phyloP scores from a whole-genome alignment of 1,284 basidiomycete genomes.

The Sparassis latifolia region DNA sequence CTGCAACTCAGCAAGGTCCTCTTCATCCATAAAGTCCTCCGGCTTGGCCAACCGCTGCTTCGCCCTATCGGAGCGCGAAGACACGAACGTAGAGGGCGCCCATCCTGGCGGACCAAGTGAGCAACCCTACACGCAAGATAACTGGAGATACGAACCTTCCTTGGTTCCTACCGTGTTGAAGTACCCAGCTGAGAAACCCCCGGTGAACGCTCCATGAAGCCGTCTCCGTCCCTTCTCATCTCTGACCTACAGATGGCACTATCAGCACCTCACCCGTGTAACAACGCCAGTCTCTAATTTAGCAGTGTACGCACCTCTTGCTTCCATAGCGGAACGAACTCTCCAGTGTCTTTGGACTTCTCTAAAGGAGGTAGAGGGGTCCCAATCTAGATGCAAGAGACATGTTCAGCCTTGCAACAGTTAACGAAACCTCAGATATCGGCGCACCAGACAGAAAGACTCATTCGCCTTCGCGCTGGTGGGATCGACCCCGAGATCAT shows the following conservation, averaged over 20 bases:
- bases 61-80: constrained; percentile 72
- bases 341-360: constrained; percentile 83
- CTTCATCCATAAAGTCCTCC: constrained; percentile 99
- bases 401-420: not conserved
- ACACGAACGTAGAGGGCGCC: constrained; percentile 88
- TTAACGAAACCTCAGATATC: not conserved
- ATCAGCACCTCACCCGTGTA: not conserved
- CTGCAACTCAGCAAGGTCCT: constrained; percentile 81
- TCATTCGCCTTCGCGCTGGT: constrained; percentile 70
- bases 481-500: constrained; percentile 71
- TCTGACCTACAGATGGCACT: constrained; percentile 50
- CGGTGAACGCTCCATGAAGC: constrained; percentile 96
- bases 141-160: constrained; percentile 56
- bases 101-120: constrained; percentile 58
- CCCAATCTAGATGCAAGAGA: constrained; percentile 57
- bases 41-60: constrained; percentile 55
- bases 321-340: constrained; percentile 96
- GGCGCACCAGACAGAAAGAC: constrained; percentile 78
- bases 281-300: not conserved
- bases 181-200: constrained; percentile 96
- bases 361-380: constrained; percentile 88
- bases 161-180: constrained; percentile 95
- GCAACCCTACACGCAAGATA: not conserved
- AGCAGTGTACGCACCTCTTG: constrained; percentile 67
- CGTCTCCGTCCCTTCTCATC: constrained; percentile 92